Conservation (phyloP, 73 alveolate species). For the Paramecium tetraurelia region DNA sequence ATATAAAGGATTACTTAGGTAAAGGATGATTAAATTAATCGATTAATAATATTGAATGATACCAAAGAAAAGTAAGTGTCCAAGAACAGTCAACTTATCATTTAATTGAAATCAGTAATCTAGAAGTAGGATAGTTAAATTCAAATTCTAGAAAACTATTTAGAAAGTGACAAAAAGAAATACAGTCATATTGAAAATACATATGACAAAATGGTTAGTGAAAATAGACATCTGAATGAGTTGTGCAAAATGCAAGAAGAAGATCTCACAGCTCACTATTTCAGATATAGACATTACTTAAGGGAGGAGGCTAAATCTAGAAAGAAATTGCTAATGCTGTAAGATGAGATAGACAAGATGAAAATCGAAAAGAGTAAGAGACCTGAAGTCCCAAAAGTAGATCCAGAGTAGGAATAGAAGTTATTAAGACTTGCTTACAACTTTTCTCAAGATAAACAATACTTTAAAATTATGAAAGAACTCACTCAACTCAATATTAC, state of each 20-base stretch:
- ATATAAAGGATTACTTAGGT: not conserved
- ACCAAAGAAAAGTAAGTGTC: slow-evolving; percentile 39
- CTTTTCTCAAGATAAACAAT: not conserved
- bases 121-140: slow-evolving; percentile 43
- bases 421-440: not conserved
- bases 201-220: not conserved
- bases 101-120: slow-evolving; percentile 44
- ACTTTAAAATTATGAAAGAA: slow-evolving; percentile 21
- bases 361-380: slow-evolving; percentile 54
- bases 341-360: slow-evolving; percentile 48
- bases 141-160: not conserved
- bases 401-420: slow-evolving; percentile 1
- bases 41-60: not conserved
- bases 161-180: slow-evolving; percentile 35
- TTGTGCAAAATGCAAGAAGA: slow-evolving; percentile 49
- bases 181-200: slow-evolving; percentile 8
- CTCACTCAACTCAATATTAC: not conserved
- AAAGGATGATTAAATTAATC: not conserved
- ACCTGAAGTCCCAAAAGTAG: slow-evolving; percentile 39
- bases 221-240: slow-evolving; percentile 6
- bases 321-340: slow-evolving; percentile 38
- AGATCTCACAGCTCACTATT: slow-evolving; percentile 3
- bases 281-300: not conserved
- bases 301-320: not conserved
- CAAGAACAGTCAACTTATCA: not conserved